A percentile compares a stretch with the other conserved stretches of the same genome.
Conservation (phyloP, 2,329 filamentous ascomycete species). For the Aureobasidium sp. region DNA sequence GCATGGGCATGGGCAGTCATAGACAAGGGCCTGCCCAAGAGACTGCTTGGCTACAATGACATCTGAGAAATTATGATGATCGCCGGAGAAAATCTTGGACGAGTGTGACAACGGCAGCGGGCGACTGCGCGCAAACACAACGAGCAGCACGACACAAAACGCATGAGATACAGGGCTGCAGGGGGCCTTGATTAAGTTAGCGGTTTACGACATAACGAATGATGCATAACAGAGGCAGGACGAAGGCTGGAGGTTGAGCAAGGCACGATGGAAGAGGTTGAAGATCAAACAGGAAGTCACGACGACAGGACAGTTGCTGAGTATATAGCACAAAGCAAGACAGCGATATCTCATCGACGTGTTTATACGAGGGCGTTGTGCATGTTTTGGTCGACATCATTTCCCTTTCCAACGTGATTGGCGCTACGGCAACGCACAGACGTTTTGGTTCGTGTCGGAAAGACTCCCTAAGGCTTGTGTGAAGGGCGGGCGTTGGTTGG, state of each 20-base stretch:
- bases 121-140: not conserved
- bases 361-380: not conserved
- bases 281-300: not conserved
- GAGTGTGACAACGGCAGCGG: not conserved
- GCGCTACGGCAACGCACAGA: not conserved
- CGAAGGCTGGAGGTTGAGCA: conserved; percentile 1
- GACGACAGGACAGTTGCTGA: not conserved
- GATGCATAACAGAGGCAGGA: not conserved
- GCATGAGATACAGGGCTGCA: not conserved
- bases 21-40: conserved; percentile 37
- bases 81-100: not conserved
- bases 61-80: conserved; percentile 25
- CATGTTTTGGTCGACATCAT: not conserved
- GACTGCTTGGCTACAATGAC: conserved; percentile 42
- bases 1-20: conserved; percentile 37
- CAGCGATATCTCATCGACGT: not conserved
- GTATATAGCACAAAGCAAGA: conserved; percentile 4
- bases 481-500: not conserved
- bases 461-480: not conserved
- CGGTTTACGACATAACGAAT: conserved; percentile 7
- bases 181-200: not conserved
- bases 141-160: not conserved
- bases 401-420: conserved; percentile 5
- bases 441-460: not conserved
- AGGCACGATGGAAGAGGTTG: not conserved